Conservation (phyloP, 805 yeast species). For the Tetrapisispora arboricola region DNA sequence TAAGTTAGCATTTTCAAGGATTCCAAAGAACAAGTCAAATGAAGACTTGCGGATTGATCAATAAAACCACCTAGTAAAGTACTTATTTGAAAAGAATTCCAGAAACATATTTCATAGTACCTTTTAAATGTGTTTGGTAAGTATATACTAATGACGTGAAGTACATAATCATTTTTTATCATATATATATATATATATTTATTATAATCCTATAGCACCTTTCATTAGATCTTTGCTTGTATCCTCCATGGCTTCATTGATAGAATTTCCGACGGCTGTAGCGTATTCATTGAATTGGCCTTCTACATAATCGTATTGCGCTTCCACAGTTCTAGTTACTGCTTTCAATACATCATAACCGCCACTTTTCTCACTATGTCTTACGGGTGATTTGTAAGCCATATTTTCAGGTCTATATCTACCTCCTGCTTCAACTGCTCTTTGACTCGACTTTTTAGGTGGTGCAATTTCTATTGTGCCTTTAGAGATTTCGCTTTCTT, state of each 20-base stretch:
- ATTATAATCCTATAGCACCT: conserved; percentile 40
- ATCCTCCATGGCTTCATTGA: conserved; percentile 42
- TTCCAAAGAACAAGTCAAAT: no score
- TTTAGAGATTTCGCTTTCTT: conserved; percentile 49
- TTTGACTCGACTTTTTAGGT: conserved; percentile 4
- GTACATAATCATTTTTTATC: no score
- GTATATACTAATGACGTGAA: no score
- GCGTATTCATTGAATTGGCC: conserved; percentile 51
- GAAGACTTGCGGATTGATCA: no score
- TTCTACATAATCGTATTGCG: conserved; percentile 44
- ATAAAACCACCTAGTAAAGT: no score
- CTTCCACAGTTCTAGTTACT: conserved; percentile 37
- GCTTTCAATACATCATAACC: conserved; percentile 34
- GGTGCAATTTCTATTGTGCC: conserved; percentile 30
- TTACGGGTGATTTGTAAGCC: conserved; percentile 39
- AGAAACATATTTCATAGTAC: no score
- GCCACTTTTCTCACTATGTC: conserved; percentile 28
- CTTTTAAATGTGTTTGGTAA: no score
- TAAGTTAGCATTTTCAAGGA: no score
- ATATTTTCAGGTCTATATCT: conserved; percentile 3
- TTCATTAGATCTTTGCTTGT: conserved; percentile 42
- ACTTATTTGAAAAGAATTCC: no score
- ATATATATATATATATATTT: no score
- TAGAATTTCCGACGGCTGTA: conserved; percentile 39
- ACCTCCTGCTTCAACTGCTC: conserved; percentile 2